Conservation (phyloP, 208 protist genomes). For the Trypanosoma lewisi region DNA sequence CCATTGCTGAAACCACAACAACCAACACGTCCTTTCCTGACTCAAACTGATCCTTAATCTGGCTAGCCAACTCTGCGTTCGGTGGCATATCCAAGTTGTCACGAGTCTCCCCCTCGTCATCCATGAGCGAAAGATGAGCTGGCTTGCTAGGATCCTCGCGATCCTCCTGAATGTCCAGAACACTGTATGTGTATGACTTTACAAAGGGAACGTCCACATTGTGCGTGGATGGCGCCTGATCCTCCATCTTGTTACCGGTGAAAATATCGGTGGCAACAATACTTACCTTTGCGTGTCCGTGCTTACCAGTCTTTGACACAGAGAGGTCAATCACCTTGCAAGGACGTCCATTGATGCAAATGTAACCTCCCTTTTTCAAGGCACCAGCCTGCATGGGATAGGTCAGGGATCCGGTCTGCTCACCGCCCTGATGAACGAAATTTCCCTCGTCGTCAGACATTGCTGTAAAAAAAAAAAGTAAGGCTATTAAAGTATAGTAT, state of each 20-base stretch:
- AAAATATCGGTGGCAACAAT: slow-evolving; percentile 98
- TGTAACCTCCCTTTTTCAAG: slow-evolving; percentile 89
- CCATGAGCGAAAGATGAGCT: slow-evolving; percentile 86
- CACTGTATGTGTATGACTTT: slow-evolving; percentile 92
- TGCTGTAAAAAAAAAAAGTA: slow-evolving; percentile 14
- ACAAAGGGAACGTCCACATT: slow-evolving; percentile 97
- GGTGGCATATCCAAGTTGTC: slow-evolving; percentile 95
- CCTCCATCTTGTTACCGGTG: slow-evolving; percentile 98
- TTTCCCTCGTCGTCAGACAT: slow-evolving; percentile 74
- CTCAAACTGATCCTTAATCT: slow-evolving; percentile 92
- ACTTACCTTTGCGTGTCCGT: slow-evolving; percentile 98
- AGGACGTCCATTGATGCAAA: slow-evolving; percentile 90
- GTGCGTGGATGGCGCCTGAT: slow-evolving; percentile 96
- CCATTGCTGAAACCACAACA: slow-evolving; percentile 93
- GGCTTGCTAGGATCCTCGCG: slow-evolving; percentile 67
- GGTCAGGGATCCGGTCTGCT: slow-evolving; percentile 74
- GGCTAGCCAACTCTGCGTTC: slow-evolving; percentile 83
- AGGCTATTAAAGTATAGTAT: slow-evolving; percentile 13
- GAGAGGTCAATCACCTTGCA: slow-evolving; percentile 98
- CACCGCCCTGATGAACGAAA: slow-evolving; percentile 60
- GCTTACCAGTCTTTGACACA: slow-evolving; percentile 99
- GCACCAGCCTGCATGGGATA: slow-evolving; percentile 86
- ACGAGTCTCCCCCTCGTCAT: slow-evolving; percentile 91
- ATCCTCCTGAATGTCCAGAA: slow-evolving; percentile 93
- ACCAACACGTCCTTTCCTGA: slow-evolving; percentile 94